These are phyloP conservation scores for Aureobasidium sp. DNA, from an alignment of 2,329 filamentous ascomycete species.

Conservation along the genomic window DNA sequence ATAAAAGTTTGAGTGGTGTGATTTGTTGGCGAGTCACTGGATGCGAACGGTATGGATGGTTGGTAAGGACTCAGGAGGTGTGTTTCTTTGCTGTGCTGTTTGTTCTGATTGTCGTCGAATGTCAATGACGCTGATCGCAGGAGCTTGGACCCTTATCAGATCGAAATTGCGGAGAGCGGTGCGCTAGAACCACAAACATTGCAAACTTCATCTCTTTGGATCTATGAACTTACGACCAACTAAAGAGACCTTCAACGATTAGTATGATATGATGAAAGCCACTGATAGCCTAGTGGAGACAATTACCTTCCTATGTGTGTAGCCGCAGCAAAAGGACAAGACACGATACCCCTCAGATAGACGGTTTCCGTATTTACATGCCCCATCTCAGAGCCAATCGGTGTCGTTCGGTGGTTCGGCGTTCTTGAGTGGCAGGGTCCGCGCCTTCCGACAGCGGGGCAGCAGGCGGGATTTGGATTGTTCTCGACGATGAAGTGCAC, in stretches of 20 bases:
- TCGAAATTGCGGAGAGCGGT: neutral
- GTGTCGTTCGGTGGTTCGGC: conserved; percentile 1
- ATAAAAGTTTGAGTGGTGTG: neutral
- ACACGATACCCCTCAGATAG: neutral
- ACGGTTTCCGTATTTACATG: neutral
- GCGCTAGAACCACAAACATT: neutral
- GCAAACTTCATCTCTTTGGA: neutral
- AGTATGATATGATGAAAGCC: neutral
- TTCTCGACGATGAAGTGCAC: neutral
- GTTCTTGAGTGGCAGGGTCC: neutral
- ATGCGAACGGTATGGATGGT: neutral
- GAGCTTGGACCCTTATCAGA: neutral
- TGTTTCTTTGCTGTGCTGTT: neutral
- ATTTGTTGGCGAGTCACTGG: neutral
- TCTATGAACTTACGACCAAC: no score
- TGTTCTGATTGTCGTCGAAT: conserved; percentile 1
- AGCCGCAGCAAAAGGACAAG: no score
- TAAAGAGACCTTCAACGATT: no score
- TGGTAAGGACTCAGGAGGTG: neutral
- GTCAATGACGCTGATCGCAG: conserved; percentile 8
- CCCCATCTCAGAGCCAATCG: neutral
- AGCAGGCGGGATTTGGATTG: neutral
- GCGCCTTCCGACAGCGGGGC: conserved; percentile 5
- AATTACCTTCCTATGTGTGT: no score
- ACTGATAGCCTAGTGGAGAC: neutral